A percentile compares a stretch with the other conserved stretches of the same genome.
These are phyloP conservation scores for Penicillium atrosanguineum DNA, from an alignment of 495 filamentous ascomycete species.

Conservation along the genomic window DNA sequence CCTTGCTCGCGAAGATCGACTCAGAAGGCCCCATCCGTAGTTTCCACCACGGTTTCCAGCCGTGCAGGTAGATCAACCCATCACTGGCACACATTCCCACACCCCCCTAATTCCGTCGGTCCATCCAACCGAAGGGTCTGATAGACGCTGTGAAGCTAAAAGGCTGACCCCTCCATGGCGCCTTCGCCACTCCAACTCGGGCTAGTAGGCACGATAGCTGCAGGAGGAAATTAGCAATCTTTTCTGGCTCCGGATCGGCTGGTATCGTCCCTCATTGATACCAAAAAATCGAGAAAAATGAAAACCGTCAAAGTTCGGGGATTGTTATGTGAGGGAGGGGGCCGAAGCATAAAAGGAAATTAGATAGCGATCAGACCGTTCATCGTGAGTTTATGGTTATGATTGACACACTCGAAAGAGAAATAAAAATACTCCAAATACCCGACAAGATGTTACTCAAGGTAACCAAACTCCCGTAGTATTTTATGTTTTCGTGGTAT, in stretches of 20 bases:
- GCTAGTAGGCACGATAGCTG: neutral
- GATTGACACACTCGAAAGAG: neutral
- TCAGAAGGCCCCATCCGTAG: constrained; percentile 13
- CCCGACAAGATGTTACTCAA: neutral
- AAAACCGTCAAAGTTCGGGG: neutral
- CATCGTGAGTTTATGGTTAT: neutral
- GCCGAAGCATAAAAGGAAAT: constrained; percentile 1
- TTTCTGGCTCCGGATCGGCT: neutral
- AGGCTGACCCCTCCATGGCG: constrained; percentile 7
- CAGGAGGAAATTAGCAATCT: constrained; percentile 8
- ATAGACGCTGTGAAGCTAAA: constrained; percentile 13
- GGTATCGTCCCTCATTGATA: neutral
- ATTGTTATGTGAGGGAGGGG: constrained; percentile 3
- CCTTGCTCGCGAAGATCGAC: constrained; percentile 19
- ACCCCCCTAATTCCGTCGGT: constrained; percentile 1
- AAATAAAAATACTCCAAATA: constrained; percentile 2
- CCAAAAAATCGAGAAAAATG: no score
- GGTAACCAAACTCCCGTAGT: neutral
- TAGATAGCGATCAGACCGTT: constrained; percentile 5
- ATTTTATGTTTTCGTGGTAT: neutral
- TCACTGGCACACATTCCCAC: constrained; percentile 2
- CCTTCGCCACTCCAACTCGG: constrained; percentile 5
- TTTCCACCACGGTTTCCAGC: constrained; percentile 1
- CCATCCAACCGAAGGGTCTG: constrained; percentile 19
- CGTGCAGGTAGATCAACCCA: constrained; percentile 10